Evolutionary conservation across 2,329 filamentous ascomycete species (phyloP).

Genomic region (Aspergillus sp.): DNA sequence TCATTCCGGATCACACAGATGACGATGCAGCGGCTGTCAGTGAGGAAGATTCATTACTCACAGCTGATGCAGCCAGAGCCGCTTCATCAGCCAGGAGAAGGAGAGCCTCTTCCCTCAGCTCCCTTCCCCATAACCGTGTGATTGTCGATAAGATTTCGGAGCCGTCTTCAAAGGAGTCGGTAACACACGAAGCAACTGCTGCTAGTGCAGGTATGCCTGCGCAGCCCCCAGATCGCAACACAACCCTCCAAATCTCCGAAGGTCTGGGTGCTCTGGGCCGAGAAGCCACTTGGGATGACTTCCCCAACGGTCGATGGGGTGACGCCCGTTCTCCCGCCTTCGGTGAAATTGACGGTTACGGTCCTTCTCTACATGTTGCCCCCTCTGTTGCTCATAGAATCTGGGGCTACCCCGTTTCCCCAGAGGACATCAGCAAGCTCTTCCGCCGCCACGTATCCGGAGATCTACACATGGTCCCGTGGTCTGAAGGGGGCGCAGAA

Average conservation of each 20-base stretch:
- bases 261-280: constrained; percentile 85
- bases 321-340: constrained; percentile 91
- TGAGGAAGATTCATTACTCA: constrained; percentile 25
- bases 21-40: constrained; percentile 47
- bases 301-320: constrained; percentile 93
- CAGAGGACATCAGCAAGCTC: constrained; percentile 71
- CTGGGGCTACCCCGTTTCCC: constrained; percentile 76
- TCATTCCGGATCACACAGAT: constrained; percentile 66
- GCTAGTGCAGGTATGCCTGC: constrained; percentile 74
- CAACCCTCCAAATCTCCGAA: constrained; percentile 90
- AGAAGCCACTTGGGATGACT: constrained; percentile 98
- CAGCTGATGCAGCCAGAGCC: constrained; percentile 22
- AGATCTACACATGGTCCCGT: constrained; percentile 78
- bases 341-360: constrained; percentile 97
- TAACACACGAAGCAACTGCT: constrained; percentile 66
- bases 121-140: constrained; percentile 81
- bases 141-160: constrained; percentile 64
- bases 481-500: constrained; percentile 78
- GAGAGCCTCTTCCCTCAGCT: constrained; percentile 75
- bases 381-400: constrained; percentile 77
- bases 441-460: constrained; percentile 82
- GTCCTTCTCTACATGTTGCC: constrained; percentile 89
- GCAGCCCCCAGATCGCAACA: constrained; percentile 71
- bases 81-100: constrained; percentile 53
- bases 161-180: constrained; percentile 37